Percentiles rank a stretch among this genome's conserved stretches.
phyloP scores from a whole-genome alignment of 2,329 filamentous ascomycete genomes.

The Fusarium keratoplasticum region DNA sequence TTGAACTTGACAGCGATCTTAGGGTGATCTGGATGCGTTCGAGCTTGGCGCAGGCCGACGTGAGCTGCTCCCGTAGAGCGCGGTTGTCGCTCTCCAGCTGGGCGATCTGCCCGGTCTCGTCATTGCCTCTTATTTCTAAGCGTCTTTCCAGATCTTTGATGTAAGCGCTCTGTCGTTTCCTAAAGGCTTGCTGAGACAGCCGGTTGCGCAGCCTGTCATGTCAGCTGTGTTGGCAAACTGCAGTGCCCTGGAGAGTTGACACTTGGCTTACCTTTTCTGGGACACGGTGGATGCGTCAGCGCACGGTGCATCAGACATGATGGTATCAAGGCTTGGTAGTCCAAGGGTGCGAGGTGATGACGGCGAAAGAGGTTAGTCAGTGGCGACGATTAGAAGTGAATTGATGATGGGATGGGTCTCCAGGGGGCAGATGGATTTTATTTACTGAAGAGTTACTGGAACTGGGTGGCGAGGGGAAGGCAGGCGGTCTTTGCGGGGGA shows the following conservation, averaged over 20 bases:
- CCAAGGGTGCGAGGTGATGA: too few relatives aligned
- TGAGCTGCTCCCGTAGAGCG: not conserved
- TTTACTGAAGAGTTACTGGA: too few relatives aligned
- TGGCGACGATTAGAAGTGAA: not conserved
- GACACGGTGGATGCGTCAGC: not conserved
- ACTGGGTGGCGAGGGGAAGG: too few relatives aligned
- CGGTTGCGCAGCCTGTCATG: not conserved
- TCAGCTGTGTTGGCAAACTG: not conserved
- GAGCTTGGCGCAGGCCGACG: not conserved
- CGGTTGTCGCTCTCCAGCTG: not conserved
- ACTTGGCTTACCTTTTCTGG: not conserved
- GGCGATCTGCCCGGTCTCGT: not conserved
- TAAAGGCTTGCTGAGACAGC: not conserved
- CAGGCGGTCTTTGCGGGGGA: too few relatives aligned
- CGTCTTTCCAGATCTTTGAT: not conserved
- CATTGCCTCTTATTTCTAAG: not conserved
- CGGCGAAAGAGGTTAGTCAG: too few relatives aligned
- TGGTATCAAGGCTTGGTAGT: too few relatives aligned
- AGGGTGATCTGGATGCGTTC: not conserved
- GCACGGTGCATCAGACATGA: not conserved
- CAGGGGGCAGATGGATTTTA: too few relatives aligned
- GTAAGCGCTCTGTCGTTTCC: not conserved
- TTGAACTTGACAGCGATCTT: not conserved
- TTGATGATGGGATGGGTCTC: too few relatives aligned
- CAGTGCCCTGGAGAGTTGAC: too few relatives aligned